A percentile compares a stretch with the other conserved stretches of the same genome.
Evolutionary conservation across 2,329 filamentous ascomycete genomes (phyloP).

Genomic region (Lachnellula willkommii): DNA sequence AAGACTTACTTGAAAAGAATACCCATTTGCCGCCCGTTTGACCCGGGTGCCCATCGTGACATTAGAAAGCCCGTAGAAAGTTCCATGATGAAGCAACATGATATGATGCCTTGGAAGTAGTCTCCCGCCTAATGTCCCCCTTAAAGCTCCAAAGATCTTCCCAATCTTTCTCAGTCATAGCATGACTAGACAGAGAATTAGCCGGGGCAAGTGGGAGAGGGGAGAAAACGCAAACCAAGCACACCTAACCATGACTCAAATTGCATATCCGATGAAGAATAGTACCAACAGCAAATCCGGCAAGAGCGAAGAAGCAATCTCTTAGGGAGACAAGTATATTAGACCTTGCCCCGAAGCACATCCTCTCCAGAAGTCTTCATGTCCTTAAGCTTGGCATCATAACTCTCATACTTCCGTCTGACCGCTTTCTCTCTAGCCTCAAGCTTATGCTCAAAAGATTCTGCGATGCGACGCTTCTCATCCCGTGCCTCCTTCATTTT

Average conservation of each 20-base stretch:
- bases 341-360: constrained; percentile 11
- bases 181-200: not conserved
- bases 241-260: too few relatives aligned
- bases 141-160: not conserved
- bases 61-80: not conserved
- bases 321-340: not conserved
- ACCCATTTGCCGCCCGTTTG: too few relatives aligned
- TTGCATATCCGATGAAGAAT: too few relatives aligned
- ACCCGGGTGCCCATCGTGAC: not conserved
- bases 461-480: constrained; percentile 22
- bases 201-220: too few relatives aligned
- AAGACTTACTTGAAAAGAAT: too few relatives aligned
- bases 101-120: not conserved
- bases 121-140: not conserved
- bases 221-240: too few relatives aligned
- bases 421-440: constrained; percentile 25
- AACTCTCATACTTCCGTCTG: constrained; percentile 15
- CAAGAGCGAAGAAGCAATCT: not conserved
- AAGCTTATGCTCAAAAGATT: constrained; percentile 25
- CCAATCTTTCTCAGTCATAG: not conserved
- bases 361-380: constrained; percentile 23
- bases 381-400: constrained; percentile 22
- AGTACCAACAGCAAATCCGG: not conserved
- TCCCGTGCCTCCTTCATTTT: constrained; percentile 21
- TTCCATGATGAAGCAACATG: not conserved